Evolutionary conservation across 2,329 filamentous ascomycete species (phyloP), one percentile per base, ranked within the genome.

Genomic region (Elsinoe necatrix): DNA sequence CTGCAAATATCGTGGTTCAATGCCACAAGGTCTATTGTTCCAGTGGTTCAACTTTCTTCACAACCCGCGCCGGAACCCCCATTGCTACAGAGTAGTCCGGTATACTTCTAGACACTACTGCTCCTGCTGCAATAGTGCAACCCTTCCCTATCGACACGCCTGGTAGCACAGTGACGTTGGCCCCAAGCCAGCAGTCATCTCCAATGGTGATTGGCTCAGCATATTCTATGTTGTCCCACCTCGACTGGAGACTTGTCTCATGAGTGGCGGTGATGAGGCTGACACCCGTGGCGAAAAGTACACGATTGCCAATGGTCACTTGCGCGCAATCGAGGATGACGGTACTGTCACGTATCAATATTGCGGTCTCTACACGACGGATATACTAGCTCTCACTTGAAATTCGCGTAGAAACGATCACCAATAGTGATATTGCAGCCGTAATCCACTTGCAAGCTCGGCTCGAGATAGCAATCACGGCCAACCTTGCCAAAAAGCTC

Each of bases 141-240:
- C 89, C 89, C 56, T 78, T 77, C 0, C 90, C 89, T 61, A 95
- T 85, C 0, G 79, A 90, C 18, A 95, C 83, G 0, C 89, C 89
- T 0, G 87, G 83, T 42, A 91, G 73, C n/a, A 95, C 80, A 20
- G 77, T 80, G 3, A 82, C 83, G 65, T 83, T 85, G 0, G 86
- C 86, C 0, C 84, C 87, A 25, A 92, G 71, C 87, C 87, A 89
- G 71, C 87, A 87, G 72, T 95, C 89, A 61, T 89, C 84, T 0
- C 85, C 88, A 55, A 95, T 82, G 14, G 69, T 69, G 0, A 80
- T 73, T 0, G 74, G 73, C 34, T 69, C 69, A 0, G 75, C 75
- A 57, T 74, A 79, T 59, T 80, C 78, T 8, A 79, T 68, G 21
- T 76, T 71, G 5, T 77, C 73, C 9, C 71, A 65, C 4, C 76